Evolutionary conservation across 2,329 filamentous ascomycete genomes (phyloP), one percentile per base, ranked within the genome.

Genomic region (Talaromyces sp.): DNA sequence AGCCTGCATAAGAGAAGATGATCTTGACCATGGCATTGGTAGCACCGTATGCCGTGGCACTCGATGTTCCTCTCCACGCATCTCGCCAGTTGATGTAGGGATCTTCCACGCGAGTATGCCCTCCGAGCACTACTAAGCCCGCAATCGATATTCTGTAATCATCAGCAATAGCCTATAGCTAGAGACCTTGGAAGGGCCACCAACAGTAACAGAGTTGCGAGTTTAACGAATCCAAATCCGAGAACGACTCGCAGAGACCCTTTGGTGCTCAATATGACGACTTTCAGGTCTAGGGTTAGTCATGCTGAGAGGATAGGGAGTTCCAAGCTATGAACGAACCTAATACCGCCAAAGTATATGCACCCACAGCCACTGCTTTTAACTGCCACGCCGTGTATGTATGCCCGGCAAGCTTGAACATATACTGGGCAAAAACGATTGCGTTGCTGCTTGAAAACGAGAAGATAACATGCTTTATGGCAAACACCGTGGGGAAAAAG

Each of bases 361-460:
- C 64, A 10, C 27, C 87, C 82, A 63, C n/a, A 66, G 69, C 64
- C 31, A 66, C 59, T 14, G 59, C 64, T 43, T 61, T 66, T n/a
- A 65, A 47, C 33, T 65, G 39, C 62, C 62, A 66, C 24, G 22
- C 31, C 33, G 58, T 81, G 78, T 64, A 10, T 4, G 7, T 16
- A 3, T 19, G 7, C 57, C 73, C 64, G 69, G 80, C 80, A 43
- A 66, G 64, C 9, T 60, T 60, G 39, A 59, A 66, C 50, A 66
- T 47, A 37, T 65, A 65, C 43, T 65, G 39, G 24, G 64, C 43
- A 19, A 66, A 49, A 22, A 66, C 82, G 47, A 90, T 84, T 0
- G 87, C 82, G 72, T 90, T 90, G 47, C 86, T 85, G 68, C 86
- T 88, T 68, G 85, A 86, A 68, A 90, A 90, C 0, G 88, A 89